Base-by-base conservation (phyloP, 345 rosid genomes). In the Bretschneidera sinensis region DNA sequence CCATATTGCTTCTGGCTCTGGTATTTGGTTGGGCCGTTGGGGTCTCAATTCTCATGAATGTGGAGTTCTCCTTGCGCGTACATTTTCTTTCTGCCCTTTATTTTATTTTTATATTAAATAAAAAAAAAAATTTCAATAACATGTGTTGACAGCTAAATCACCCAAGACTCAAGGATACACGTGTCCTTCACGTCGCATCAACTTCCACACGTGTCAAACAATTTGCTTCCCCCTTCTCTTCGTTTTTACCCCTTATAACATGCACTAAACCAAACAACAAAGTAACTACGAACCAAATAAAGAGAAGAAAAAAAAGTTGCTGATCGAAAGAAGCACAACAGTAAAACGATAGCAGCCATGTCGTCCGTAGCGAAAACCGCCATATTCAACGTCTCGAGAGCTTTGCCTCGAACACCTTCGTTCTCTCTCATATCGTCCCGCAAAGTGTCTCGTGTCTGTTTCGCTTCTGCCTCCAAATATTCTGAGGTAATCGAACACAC, bases 171-270 rank as follows among this genome's bases (percentile, higher is more conserved):
- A 11, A 11, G 45, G 10, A 11, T 13, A 20, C 15, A 10, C 54
- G 17, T 6, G 43, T 11, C 24, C 22, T 19, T 23, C 65, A 17
- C 68, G 73, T 63, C 70, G 60, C 70, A 54, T 0, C 7, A 21
- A 15, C n/a, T 0, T 24, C 11, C 21, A n/a, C 55, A 60, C 62
- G 76, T 55, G 76, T 48, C 43, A 1, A n/a, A 60, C 14, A 2
- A 0, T 17, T 5, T 39, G 10, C 62, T 22, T 73, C 64, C 76
- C 60, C 76, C 59, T 20, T 51, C 59, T 60, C 59, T 15, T 39
- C 34, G n/a, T 1, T 9, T 33, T 21, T 21, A 0, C 23, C 9
- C 43, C 45, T 16, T 58, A 53, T 63, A 54, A 48, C 51, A 21
- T 19, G 54, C 18, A n/a, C n/a, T n/a, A n/a, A n/a, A n/a, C n/a